These are phyloP conservation scores for Cymodocea nodosa DNA, from an alignment of 116 monocot genomes.

Conservation along the genomic window DNA sequence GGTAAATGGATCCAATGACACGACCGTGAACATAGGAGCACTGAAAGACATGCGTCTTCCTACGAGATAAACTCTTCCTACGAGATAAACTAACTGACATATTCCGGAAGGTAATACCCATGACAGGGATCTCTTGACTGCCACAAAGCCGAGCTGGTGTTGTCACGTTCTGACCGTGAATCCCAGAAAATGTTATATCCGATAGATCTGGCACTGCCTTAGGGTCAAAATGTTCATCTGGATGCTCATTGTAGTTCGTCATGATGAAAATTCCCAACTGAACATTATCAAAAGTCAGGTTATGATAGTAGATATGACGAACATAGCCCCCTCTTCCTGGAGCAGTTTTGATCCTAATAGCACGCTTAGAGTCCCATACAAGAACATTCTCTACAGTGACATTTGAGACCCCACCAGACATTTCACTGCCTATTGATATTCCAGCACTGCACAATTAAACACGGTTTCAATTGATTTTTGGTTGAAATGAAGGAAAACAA, in stretches of 20 bases:
- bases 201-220: slow-evolving; percentile 37
- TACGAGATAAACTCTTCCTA: slow-evolving; percentile 55
- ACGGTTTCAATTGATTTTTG: background rate
- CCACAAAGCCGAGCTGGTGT: slow-evolving; percentile 76
- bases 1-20: slow-evolving; percentile 58
- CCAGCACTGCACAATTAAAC: slow-evolving; percentile 52
- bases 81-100: slow-evolving; percentile 67
- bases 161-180: slow-evolving; percentile 54
- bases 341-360: slow-evolving; percentile 73
- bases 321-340: slow-evolving; percentile 77
- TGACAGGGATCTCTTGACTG: slow-evolving; percentile 58
- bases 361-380: slow-evolving; percentile 74
- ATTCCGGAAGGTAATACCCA: slow-evolving; percentile 35
- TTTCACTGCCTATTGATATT: slow-evolving; percentile 95
- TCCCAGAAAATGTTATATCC: slow-evolving; percentile 31
- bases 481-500: no score
- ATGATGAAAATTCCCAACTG: slow-evolving; percentile 80
- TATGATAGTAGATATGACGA: slow-evolving; percentile 45
- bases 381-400: slow-evolving; percentile 51
- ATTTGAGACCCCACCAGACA: slow-evolving; percentile 92
- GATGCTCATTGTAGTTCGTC: slow-evolving; percentile 86
- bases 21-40: slow-evolving; percentile 73
- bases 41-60: slow-evolving; percentile 88
- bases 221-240: slow-evolving; percentile 57
- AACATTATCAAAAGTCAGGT: slow-evolving; percentile 56